Evolutionary conservation across 345 rosid genomes (phyloP), one percentile per base, ranked within the genome.

Genomic region (Garcia nutans): DNA sequence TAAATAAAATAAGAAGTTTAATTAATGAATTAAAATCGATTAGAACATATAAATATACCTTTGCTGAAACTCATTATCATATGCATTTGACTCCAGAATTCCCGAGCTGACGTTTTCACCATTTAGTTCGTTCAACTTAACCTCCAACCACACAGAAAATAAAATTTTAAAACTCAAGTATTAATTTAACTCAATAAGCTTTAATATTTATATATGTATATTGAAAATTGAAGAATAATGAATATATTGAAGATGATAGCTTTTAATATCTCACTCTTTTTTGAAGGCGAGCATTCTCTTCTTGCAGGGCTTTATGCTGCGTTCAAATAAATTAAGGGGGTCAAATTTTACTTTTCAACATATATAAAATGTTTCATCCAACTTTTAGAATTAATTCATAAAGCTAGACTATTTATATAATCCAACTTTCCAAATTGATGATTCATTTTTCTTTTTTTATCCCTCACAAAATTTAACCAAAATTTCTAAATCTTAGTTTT

Each of bases 211-310:
- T 2, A 23, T n/a, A 56, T 2, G 28, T 20, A 15, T 37, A n/a
- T 10, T 5, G 10, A 15, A 9, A 57, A 37, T 7, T 57, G 17
- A 57, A 15, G 20, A 3, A 33, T 3, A 3, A 33, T 1, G 23
- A 17, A 52, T 54, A 44, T 10, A 12, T 47, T 22, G 17, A 33
- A 33, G 44, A 59, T n/a, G 42, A 24, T 31, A 50, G 16, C 17
- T 58, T 54, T 62, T 47, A 66, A 16, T 58, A 49, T 74, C 91
- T 82, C 72, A 89, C 93, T 77, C 63, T 84, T 74, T 86, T 85
- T 76, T 83, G 85, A 62, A 89, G 87, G 19, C 58, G 77, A 76
- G 58, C 24, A 71, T 82, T 87, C 77, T 87, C 93, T 83, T 89
- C 88, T 77, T 86, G 88, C 57, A 87, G 49, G 60, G 71, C 81